A percentile compares a stretch with the other conserved stretches of the same genome.
These are phyloP conservation scores for Trichodelitschia bisporula DNA, from an alignment of 495 filamentous ascomycete species.

Conservation along the genomic window DNA sequence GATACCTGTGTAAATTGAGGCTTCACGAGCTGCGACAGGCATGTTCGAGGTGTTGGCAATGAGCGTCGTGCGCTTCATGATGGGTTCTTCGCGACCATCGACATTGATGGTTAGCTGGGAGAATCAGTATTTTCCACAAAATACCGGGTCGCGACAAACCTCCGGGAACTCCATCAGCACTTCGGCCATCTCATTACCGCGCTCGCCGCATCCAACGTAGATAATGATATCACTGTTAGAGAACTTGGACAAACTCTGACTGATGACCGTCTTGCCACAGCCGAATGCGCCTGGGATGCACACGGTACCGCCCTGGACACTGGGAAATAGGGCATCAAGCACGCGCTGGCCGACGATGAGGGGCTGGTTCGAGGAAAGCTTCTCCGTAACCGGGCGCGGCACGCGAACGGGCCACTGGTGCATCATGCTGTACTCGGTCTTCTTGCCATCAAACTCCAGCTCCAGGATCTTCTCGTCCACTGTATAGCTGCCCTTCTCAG, in stretches of 20 bases:
- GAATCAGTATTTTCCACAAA: conserved; percentile 3
- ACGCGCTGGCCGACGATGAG: conserved; percentile 95
- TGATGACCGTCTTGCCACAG: conserved; percentile 98
- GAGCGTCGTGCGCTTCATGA: conserved; percentile 98
- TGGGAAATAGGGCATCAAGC: conserved; percentile 91
- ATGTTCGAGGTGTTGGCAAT: conserved; percentile 99
- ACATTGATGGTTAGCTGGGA: conserved; percentile 62
- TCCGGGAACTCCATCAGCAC: conserved; percentile 99
- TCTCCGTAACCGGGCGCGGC: conserved; percentile 72
- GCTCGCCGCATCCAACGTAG: conserved; percentile 95
- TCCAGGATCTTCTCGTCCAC: conserved; percentile 88
- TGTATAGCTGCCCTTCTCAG: conserved; percentile 74
- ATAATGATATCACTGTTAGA: conserved; percentile 98
- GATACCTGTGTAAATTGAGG: conserved; percentile 97
- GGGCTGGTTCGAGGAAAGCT: conserved; percentile 61
- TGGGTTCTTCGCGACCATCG: conserved; percentile 80
- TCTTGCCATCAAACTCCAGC: conserved; percentile 90
- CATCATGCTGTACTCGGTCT: conserved; percentile 87
- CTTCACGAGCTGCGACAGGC: conserved; percentile 95
- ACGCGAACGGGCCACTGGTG: conserved; percentile 98
- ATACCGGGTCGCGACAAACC: conserved; percentile 23
- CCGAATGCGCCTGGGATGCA: conserved; percentile 97
- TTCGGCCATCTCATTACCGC: conserved; percentile 98
- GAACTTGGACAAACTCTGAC: conserved; percentile 94
- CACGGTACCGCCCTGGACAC: conserved; percentile 89